Base-by-base conservation (phyloP, 2,329 filamentous ascomycete species). In the Ophiosphaerella herpotricha region DNA sequence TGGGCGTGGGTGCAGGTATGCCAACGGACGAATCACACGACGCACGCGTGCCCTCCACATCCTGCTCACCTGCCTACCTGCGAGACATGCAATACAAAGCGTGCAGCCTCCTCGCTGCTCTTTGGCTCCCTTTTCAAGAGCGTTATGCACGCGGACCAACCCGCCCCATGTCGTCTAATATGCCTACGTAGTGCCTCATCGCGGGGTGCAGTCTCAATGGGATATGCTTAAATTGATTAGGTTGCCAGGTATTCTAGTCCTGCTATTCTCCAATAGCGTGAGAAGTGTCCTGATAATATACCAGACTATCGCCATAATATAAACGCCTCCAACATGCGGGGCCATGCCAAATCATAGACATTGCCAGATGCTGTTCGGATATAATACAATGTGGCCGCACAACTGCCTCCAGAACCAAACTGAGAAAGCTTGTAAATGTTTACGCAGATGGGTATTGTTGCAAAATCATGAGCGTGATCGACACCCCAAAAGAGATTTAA, bases 21-120 rank as follows among this genome's bases (percentile, higher is more conserved):
- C 51, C 38, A 42, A 54, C 57, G 52, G 55, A 52, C 64, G 57
- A 67, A 68, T 70, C 63, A 69, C 48, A 55, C 34, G 52, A 39
- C 54, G 42, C 47, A 49, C 44, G 52, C 55, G 48, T 54, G 52
- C 60, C 58, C 57, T 54, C 50, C 45, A 50, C 37, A 54, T 50
- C 39, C 33, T 63, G 63, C 62, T 64, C 64, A 67, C 53, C 58
- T 67, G 65, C 54, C 44, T 49, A 33, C 37, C 33, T 52, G 14
- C 55, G 38, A 62, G 58, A 57, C 64, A 61, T 52, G 42, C 38
- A 33, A 55, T 52, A 59, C 48, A 54, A 36, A 41, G 38, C 39
- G 39, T 48, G 34, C 50, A 50, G 36, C 21, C 34, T 26, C 26
- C 33, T 33, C 29, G 36, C 14, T 26, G 21, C n/a, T 38, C 31